Evolutionary conservation across 106 monocot species (phyloP), one percentile per base, ranked within the genome.

Genomic region (Dioscorea zingiberensis): DNA sequence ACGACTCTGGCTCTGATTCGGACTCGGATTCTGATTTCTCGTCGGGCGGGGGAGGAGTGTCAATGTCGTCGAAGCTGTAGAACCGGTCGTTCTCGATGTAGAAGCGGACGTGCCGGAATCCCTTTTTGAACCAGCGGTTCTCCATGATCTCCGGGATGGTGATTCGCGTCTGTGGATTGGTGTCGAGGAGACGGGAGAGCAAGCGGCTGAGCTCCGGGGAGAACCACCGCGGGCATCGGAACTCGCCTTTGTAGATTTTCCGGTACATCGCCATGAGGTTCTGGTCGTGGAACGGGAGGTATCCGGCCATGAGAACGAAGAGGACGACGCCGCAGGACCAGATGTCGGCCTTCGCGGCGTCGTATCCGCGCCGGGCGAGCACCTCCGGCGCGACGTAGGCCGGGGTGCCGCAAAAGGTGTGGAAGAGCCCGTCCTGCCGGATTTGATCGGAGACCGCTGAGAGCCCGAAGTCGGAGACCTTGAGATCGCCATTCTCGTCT

Each of bases 401-500:
- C 44, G 86, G 86, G 15, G 86, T 86, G 2, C 86, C 86, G 66
- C 86, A 86, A 13, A 77, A 74, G 45, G 86, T 86, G 69, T 82
- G 86, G 61, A 86, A 72, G 32, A 86, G 78, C 2, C 86, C 81
- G 21, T 86, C 86, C 30, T 64, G 60, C 21, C 78, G 71, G 55
- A 75, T 69, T 69, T 78, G 80, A 27, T 80, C 86, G 9, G 81
- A 69, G 66, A 91, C 77, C 8, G 90, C 83, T 57, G 78, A 76
- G 45, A 92, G 82, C 11, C 92, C 92, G 71, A 92, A 92, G 63
- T 92, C 92, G 55, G 92, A 77, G 63, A 92, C 81, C 77, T 86
- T 90, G 22, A 90, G 69, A 58, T 77, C 63, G 10, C 84, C 87
- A 18, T 69, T 58, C 27, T 87, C 84, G 69, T 92, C 92, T 23